Evolutionary conservation across 2,329 filamentous ascomycete genomes (phyloP).

Genomic region (Penicillium sumatraense): DNA sequence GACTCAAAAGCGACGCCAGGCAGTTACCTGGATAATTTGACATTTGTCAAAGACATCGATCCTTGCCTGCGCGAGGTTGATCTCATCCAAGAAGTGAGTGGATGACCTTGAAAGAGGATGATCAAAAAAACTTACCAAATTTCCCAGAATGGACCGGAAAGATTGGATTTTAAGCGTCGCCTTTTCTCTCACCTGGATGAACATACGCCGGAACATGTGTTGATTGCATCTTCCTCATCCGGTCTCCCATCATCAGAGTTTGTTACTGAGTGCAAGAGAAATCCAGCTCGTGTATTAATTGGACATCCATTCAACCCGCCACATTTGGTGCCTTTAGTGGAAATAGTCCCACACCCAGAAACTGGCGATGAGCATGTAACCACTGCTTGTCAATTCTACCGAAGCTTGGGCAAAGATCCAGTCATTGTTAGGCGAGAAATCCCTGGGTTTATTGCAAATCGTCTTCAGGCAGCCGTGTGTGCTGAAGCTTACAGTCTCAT

Average conservation of each 20-base stretch:
- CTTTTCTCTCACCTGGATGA: slow-evolving; percentile 22
- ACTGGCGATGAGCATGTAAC: slow-evolving; percentile 27
- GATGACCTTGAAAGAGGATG: not conserved
- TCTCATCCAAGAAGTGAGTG: slow-evolving; percentile 15
- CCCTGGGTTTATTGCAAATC: slow-evolving; percentile 51
- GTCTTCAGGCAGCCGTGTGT: slow-evolving; percentile 48
- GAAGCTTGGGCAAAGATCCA: slow-evolving; percentile 45
- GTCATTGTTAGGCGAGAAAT: slow-evolving; percentile 48
- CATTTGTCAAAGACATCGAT: slow-evolving; percentile 14
- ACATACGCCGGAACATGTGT: slow-evolving; percentile 14
- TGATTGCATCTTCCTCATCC: slow-evolving; percentile 22
- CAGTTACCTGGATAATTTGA: slow-evolving; percentile 10
- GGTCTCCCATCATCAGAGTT: slow-evolving; percentile 16
- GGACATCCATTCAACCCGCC: slow-evolving; percentile 57
- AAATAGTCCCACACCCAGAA: slow-evolving; percentile 46
- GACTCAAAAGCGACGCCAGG: not conserved
- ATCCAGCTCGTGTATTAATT: slow-evolving; percentile 45
- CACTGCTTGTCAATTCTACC: slow-evolving; percentile 39
- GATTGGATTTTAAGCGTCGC: slow-evolving; percentile 20
- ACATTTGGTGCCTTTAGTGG: slow-evolving; percentile 52
- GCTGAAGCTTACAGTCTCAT: slow-evolving; percentile 44
- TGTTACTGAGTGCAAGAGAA: slow-evolving; percentile 8
- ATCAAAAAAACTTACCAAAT: not conserved
- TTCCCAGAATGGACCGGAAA: slow-evolving; percentile 20
- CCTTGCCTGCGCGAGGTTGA: slow-evolving; percentile 7